Evolutionary conservation across 495 filamentous ascomycete genomes (phyloP).

Genomic region (Penicillium subrubescens): DNA sequence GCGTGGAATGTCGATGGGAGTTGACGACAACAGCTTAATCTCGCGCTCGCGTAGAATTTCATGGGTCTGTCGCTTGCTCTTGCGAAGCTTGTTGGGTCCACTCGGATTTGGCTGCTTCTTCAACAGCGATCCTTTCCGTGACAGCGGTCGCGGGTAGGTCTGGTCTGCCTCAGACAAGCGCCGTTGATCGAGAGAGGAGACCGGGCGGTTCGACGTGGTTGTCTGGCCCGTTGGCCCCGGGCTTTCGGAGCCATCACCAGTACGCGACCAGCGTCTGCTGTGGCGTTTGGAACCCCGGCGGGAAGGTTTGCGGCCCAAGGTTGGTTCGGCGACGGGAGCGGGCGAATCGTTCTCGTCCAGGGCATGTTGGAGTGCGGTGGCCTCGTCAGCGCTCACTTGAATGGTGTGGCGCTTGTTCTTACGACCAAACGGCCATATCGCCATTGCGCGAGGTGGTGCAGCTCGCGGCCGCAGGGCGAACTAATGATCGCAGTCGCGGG

Average conservation of each 20-base stretch:
- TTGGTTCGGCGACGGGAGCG: constrained; percentile 24
- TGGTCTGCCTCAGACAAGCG: constrained; percentile 16
- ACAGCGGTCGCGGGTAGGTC: constrained; percentile 30
- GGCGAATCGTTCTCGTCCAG: constrained; percentile 28
- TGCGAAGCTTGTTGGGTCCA: constrained; percentile 56
- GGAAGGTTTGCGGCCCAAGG: constrained; percentile 43
- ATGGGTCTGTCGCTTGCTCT: constrained; percentile 75
- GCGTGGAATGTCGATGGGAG: constrained; percentile 62
- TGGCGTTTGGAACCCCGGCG: constrained; percentile 46
- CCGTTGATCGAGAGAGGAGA: constrained; percentile 24
- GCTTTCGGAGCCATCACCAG: constrained; percentile 31
- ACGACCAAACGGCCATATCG: constrained; percentile 78
- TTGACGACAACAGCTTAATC: constrained; percentile 77
- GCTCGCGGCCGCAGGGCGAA: constrained; percentile 50
- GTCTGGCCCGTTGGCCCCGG: constrained; percentile 39
- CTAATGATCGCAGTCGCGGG: constrained; percentile 26
- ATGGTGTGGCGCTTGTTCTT: constrained; percentile 57
- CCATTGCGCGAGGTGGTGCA: constrained; percentile 53
- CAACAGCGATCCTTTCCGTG: constrained; percentile 64
- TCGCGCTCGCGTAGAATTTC: constrained; percentile 80
- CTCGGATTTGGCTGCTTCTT: constrained; percentile 60
- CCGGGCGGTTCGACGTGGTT: constrained; percentile 23
- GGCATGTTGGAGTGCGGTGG: constrained; percentile 28
- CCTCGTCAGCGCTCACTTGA: constrained; percentile 43
- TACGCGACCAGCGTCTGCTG: constrained; percentile 37